These are phyloP conservation scores for Boletus mariae DNA, from an alignment of 1,284 basidiomycete species.

Conservation along the genomic window DNA sequence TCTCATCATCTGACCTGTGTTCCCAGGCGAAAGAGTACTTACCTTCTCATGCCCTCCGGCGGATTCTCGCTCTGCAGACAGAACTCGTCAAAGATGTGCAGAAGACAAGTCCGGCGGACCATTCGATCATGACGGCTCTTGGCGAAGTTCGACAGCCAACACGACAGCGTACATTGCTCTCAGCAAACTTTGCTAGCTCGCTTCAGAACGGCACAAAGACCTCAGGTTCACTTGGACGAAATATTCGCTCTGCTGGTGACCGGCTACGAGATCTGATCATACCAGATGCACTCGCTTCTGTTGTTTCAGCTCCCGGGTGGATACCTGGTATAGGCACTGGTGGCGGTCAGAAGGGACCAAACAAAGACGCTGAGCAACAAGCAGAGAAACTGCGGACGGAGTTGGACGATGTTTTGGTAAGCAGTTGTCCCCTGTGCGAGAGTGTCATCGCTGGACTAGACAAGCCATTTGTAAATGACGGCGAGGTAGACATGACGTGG, in stretches of 20 bases:
- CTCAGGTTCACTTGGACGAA: conserved; percentile 68
- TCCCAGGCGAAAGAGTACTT: conserved; percentile 85
- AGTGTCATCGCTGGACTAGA: conserved; percentile 82
- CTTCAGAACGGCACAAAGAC: conserved; percentile 58
- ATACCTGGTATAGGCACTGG: conserved; percentile 55
- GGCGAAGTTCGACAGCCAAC: conserved; percentile 41
- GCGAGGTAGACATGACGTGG: conserved; percentile 83
- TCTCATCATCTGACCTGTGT: conserved; percentile 8
- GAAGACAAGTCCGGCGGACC: conserved; percentile 35
- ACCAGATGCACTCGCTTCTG: conserved; percentile 81
- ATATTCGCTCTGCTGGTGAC: conserved; percentile 85
- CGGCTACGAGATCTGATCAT: conserved; percentile 85
- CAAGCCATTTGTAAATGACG: conserved; percentile 78
- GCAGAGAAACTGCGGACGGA: conserved; percentile 71
- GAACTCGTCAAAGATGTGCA: conserved; percentile 66
- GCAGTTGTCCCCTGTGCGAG: conserved; percentile 89
- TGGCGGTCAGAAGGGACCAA: conserved; percentile 45
- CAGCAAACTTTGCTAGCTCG: conserved; percentile 62
- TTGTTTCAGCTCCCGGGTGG: conserved; percentile 66
- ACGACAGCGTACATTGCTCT: conserved; percentile 64
- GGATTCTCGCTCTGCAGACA: conserved; percentile 80
- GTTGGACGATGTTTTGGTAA: conserved; percentile 83
- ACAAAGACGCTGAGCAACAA: conserved; percentile 56
- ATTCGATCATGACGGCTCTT: conserved; percentile 34
- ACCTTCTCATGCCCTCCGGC: conserved; percentile 74